Percentiles rank a stretch among this genome's conserved stretches.
Evolutionary conservation across 2,329 filamentous ascomycete species (phyloP).

Genomic region (Didymella glomerata): DNA sequence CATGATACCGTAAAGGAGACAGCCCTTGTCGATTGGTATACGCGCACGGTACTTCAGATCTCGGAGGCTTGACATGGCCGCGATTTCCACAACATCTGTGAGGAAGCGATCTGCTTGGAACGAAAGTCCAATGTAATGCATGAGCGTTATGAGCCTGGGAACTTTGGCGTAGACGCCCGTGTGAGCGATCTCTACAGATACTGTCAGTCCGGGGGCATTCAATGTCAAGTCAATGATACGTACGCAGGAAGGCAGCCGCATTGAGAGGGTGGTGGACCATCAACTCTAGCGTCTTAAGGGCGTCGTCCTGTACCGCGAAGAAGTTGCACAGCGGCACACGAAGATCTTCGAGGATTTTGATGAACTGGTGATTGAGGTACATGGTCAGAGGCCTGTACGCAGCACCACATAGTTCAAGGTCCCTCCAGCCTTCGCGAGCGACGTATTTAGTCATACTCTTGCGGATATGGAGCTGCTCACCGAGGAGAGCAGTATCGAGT

Average conservation of each 20-base stretch:
- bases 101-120: slow-evolving; percentile 76
- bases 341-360: slow-evolving; percentile 88
- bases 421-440: slow-evolving; percentile 53
- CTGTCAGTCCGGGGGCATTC: neutral
- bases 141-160: slow-evolving; percentile 67
- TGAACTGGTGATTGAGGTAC: slow-evolving; percentile 79
- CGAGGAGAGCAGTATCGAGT: slow-evolving; percentile 68
- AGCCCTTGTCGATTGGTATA: slow-evolving; percentile 73
- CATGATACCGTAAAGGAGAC: slow-evolving; percentile 84
- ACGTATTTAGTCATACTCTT: slow-evolving; percentile 83
- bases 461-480: slow-evolving; percentile 68
- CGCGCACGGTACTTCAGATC: slow-evolving; percentile 80
- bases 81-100: slow-evolving; percentile 72
- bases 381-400: slow-evolving; percentile 72
- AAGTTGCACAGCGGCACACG: slow-evolving; percentile 68
- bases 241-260: slow-evolving; percentile 69
- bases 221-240: neutral
- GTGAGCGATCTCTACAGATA: slow-evolving; percentile 58
- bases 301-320: slow-evolving; percentile 68
- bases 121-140: slow-evolving; percentile 67
- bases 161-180: slow-evolving; percentile 70
- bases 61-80: slow-evolving; percentile 74
- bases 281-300: slow-evolving; percentile 66
- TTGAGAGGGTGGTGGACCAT: slow-evolving; percentile 68
- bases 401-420: slow-evolving; percentile 77